Conservation (phyloP, 2,329 filamentous ascomycete species). For the Aspergillus sojae region DNA sequence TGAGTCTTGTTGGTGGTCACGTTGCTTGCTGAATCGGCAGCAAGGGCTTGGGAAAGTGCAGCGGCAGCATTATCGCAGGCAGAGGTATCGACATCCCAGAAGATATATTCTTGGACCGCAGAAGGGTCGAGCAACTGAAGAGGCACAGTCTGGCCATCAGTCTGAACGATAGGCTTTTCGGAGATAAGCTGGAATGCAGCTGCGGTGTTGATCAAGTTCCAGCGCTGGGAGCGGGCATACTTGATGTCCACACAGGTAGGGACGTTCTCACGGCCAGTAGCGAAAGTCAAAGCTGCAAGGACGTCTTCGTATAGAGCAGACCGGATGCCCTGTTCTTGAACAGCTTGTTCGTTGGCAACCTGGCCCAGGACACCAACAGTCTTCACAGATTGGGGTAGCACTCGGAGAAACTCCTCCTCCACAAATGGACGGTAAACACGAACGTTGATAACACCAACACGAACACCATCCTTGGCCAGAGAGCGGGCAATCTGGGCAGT, state of each 20-base stretch:
- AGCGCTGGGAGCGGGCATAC: constrained; percentile 74
- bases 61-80: constrained; percentile 65
- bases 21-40: constrained; percentile 63
- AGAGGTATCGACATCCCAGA: constrained; percentile 88
- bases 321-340: constrained; percentile 73
- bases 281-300: constrained; percentile 80
- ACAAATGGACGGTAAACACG: constrained; percentile 93
- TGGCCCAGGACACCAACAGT: constrained; percentile 87
- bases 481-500: constrained; percentile 77
- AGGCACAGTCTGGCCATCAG: constrained; percentile 42
- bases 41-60: constrained; percentile 61
- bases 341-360: constrained; percentile 72
- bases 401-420: constrained; percentile 87
- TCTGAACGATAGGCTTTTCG: constrained; percentile 43
- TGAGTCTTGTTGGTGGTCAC: constrained; percentile 62
- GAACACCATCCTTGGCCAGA: constrained; percentile 71
- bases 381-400: constrained; percentile 73
- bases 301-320: constrained; percentile 94
- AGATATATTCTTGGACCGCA: constrained; percentile 79
- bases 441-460: constrained; percentile 86
- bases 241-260: constrained; percentile 81
- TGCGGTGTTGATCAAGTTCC: constrained; percentile 56
- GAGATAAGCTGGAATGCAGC: constrained; percentile 50
- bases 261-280: constrained; percentile 63
- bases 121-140: constrained; percentile 58